Conservation (phyloP, 2,329 filamentous ascomycete genomes). For the Aspergillus brasiliensis region DNA sequence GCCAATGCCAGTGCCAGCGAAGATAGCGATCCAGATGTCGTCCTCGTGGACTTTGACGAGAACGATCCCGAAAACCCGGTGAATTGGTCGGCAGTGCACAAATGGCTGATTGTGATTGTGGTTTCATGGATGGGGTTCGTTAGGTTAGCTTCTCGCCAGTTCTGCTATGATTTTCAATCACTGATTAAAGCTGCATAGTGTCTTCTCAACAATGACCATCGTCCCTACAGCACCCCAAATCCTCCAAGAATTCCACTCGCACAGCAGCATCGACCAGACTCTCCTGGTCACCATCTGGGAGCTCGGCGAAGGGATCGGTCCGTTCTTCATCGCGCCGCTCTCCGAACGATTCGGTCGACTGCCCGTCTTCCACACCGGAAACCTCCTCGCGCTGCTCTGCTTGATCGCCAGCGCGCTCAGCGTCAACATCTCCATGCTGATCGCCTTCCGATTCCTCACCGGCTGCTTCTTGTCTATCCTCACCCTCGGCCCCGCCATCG, state of each 20-base stretch:
- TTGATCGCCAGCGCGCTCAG: constrained; percentile 43
- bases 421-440: not conserved
- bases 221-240: not conserved
- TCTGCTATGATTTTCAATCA: not conserved
- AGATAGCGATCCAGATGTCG: constrained; percentile 14
- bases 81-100: constrained; percentile 20
- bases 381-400: constrained; percentile 33
- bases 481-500: not conserved
- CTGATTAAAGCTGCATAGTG: not conserved
- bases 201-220: not conserved
- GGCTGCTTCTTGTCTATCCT: not conserved
- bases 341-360: constrained; percentile 48
- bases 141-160: constrained; percentile 12
- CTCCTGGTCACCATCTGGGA: constrained; percentile 55
- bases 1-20: constrained; percentile 2
- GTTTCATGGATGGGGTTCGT: constrained; percentile 17
- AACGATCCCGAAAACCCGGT: constrained; percentile 17
- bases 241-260: constrained; percentile 6
- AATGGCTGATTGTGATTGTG: constrained; percentile 20
- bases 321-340: constrained; percentile 49
- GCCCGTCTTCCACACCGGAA: constrained; percentile 42
- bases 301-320: constrained; percentile 51
- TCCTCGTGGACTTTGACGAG: constrained; percentile 17
- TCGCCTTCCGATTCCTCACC: not conserved
- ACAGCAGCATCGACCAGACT: constrained; percentile 15